Evolutionary conservation across 129 eudicot species (phyloP).

Genomic region (Centaurea solstitialis): DNA sequence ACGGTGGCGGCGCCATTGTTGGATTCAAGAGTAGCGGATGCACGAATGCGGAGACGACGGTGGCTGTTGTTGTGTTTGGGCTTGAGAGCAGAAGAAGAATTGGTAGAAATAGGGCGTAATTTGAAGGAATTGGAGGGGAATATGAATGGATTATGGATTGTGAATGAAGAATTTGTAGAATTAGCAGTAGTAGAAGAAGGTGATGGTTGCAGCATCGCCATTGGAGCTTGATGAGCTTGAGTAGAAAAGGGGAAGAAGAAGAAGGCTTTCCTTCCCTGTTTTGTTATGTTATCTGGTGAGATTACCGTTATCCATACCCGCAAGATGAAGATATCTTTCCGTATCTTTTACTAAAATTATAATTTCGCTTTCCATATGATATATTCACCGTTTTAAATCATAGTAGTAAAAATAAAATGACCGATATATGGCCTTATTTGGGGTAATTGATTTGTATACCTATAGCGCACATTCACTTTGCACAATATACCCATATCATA

Average conservation of each 20-base stretch:
- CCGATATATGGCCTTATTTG: too few relatives aligned
- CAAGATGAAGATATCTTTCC: neutral
- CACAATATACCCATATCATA: too few relatives aligned
- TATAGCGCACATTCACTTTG: too few relatives aligned
- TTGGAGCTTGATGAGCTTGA: conserved; percentile 1
- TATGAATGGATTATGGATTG: conserved; percentile 25
- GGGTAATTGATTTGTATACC: too few relatives aligned
- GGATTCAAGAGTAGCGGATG: conserved; percentile 70
- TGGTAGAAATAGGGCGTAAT: conserved; percentile 18
- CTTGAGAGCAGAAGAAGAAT: conserved; percentile 27
- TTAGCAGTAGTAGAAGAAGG: conserved; percentile 8
- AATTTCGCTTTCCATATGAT: too few relatives aligned
- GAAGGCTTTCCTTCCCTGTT: neutral
- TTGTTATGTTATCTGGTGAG: conserved; percentile 26
- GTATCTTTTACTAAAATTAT: neutral
- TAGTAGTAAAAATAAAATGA: too few relatives aligned
- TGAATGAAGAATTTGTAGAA: conserved; percentile 11
- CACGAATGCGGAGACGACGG: conserved; percentile 49
- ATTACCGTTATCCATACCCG: conserved; percentile 37
- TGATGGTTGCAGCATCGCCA: conserved; percentile 37
- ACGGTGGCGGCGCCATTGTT: conserved; percentile 63
- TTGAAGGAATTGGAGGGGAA: conserved; percentile 30
- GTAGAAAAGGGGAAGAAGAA: neutral
- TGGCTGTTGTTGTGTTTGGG: conserved; percentile 33
- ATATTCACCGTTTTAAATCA: too few relatives aligned